These are phyloP conservation scores for Suillus bovinus DNA, from an alignment of 768 basidiomycete species.

Conservation along the genomic window DNA sequence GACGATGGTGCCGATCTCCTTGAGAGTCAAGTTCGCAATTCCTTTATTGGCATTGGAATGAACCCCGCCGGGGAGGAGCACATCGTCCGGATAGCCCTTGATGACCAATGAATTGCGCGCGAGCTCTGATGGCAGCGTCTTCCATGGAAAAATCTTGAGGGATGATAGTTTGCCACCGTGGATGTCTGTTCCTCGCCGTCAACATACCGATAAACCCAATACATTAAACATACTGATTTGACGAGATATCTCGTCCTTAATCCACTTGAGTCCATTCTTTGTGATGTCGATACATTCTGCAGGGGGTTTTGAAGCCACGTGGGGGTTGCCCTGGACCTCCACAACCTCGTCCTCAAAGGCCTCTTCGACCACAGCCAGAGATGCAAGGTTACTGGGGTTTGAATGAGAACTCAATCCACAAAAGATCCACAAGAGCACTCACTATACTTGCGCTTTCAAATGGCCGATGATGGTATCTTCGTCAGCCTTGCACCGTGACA, in stretches of 20 bases:
- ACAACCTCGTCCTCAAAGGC: not conserved
- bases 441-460: slow-evolving; percentile 9
- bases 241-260: not conserved
- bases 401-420: not conserved
- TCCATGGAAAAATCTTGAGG: not conserved
- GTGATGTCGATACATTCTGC: not conserved
- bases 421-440: not conserved
- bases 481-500: not conserved
- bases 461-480: slow-evolving; percentile 1
- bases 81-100: not conserved
- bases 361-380: not conserved
- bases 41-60: not conserved
- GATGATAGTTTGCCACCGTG: not conserved
- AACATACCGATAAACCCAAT: not conserved
- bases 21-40: not conserved
- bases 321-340: not conserved
- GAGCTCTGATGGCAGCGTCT: not conserved
- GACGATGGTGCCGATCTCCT: not conserved
- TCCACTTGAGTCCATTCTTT: not conserved
- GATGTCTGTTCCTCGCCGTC: not conserved
- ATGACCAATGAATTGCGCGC: not conserved
- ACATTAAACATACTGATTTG: not conserved
- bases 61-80: not conserved
- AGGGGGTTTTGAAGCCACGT: not conserved
- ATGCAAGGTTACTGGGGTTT: not conserved